These are phyloP conservation scores for Cetradonia linearis DNA, from an alignment of 495 filamentous ascomycete genomes.

Conservation along the genomic window DNA sequence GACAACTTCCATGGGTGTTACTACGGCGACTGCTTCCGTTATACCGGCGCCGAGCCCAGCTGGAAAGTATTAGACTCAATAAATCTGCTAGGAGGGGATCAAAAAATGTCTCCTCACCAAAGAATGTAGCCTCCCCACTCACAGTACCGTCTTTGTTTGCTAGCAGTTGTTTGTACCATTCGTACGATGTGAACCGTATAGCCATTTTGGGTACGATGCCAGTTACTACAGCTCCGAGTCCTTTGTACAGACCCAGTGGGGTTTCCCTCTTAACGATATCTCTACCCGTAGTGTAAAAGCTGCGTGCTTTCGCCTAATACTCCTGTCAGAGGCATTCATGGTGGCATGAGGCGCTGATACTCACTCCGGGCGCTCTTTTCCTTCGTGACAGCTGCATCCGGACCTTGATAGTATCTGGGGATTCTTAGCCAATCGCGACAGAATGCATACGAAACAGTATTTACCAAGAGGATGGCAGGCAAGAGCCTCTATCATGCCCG, in stretches of 20 bases:
- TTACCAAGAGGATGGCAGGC: conserved; percentile 90
- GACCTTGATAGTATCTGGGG: conserved; percentile 90
- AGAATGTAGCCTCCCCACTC: conserved; percentile 67
- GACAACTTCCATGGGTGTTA: conserved; percentile 97
- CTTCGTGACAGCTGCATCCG: conserved; percentile 97
- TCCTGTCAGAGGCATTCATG: conserved; percentile 17
- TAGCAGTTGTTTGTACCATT: conserved; percentile 80
- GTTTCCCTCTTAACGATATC: conserved; percentile 88
- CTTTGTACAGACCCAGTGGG: conserved; percentile 89
- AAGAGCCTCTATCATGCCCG: conserved; percentile 98
- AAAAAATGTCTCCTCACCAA: conserved; percentile 41
- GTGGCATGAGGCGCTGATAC: conserved; percentile 21
- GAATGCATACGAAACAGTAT: conserved; percentile 19
- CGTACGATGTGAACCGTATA: conserved; percentile 96
- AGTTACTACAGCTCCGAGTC: conserved; percentile 86
- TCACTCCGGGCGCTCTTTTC: conserved; percentile 67
- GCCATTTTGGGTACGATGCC: conserved; percentile 99
- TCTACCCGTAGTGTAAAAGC: conserved; percentile 76
- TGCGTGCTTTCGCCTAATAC: conserved; percentile 57
- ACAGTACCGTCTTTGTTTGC: conserved; percentile 58
- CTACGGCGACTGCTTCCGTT: conserved; percentile 89
- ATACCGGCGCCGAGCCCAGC: conserved; percentile 88
- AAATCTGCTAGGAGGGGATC: too few relatives aligned
- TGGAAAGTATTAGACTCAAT: conserved; percentile 22
- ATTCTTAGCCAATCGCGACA: background rate